phyloP scores from a whole-genome alignment of 345 rosid genomes.

The Mallotus nudiflorus region DNA sequence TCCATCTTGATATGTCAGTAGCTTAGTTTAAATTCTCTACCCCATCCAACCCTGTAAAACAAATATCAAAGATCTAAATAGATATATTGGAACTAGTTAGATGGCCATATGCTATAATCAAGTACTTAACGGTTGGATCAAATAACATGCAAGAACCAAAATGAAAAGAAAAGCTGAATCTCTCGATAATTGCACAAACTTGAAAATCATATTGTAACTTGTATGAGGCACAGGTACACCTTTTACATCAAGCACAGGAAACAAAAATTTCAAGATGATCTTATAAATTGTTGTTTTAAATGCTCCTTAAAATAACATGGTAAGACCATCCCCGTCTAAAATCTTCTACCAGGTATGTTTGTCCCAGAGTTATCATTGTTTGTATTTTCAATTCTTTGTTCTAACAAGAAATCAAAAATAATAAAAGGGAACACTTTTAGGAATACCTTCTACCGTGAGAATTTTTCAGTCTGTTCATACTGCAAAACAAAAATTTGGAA shows the following conservation, averaged over 20 bases:
- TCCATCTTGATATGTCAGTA: not conserved
- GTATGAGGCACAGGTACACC: not conserved
- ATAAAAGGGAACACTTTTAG: not conserved
- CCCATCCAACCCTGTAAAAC: not conserved
- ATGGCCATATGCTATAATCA: not conserved
- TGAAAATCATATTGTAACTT: not conserved
- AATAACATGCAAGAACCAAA: too few species aligned
- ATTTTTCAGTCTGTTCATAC: not conserved
- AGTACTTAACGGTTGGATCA: too few species aligned
- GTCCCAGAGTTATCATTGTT: too few species aligned
- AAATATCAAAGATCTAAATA: not conserved
- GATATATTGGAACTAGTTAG: not conserved
- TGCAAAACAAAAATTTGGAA: not conserved
- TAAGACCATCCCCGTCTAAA: not conserved
- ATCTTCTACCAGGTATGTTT: not conserved
- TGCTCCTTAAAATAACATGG: not conserved
- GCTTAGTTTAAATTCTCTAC: not conserved
- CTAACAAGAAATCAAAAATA: not conserved
- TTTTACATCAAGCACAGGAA: not conserved
- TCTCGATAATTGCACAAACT: not conserved
- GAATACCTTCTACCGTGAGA: not conserved
- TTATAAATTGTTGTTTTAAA: not conserved
- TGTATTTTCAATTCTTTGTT: not conserved
- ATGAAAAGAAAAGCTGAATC: too few species aligned
- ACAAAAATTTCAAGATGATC: not conserved